A percentile compares a stretch with the other conserved stretches of the same genome.
Conservation (phyloP, 352 stramenopile species). For the Globisporangium nagaii region DNA sequence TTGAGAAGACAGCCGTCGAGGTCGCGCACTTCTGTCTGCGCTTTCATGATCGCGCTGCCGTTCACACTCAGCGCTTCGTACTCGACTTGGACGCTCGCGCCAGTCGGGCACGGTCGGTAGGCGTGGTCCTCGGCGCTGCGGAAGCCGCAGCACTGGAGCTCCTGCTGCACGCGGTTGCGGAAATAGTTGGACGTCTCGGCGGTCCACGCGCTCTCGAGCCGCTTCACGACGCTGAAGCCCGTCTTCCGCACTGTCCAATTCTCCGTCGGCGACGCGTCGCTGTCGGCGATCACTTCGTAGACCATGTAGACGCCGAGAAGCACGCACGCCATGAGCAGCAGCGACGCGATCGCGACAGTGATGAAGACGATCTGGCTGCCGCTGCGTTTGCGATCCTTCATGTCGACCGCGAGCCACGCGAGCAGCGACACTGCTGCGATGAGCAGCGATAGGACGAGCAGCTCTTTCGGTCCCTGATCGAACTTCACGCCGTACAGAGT, state of each 20-base stretch:
- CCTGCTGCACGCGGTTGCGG: constrained; percentile 47
- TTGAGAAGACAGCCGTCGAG: constrained; percentile 40
- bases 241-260: constrained; percentile 77
- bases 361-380: constrained; percentile 27
- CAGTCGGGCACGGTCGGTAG: constrained; percentile 45
- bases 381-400: constrained; percentile 31
- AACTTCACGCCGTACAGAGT: constrained; percentile 49
- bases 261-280: constrained; percentile 25
- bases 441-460: constrained; percentile 26
- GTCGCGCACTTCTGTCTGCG: constrained; percentile 37
- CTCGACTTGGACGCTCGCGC: constrained; percentile 36
- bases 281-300: constrained; percentile 45
- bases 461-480: constrained; percentile 35
- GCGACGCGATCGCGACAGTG: constrained; percentile 25
- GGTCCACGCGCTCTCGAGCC: constrained; percentile 44
- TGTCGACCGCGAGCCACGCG: constrained; percentile 48
- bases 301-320: constrained; percentile 58
- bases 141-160: constrained; percentile 73
- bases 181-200: constrained; percentile 31
- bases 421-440: constrained; percentile 32
- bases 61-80: constrained; percentile 62
- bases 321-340: constrained; percentile 35
- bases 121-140: constrained; percentile 30
- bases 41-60: constrained; percentile 35
- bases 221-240: constrained; percentile 50